These are phyloP conservation scores for Fusarium veterinarium DNA, from an alignment of 2,329 filamentous ascomycete genomes.

Conservation along the genomic window DNA sequence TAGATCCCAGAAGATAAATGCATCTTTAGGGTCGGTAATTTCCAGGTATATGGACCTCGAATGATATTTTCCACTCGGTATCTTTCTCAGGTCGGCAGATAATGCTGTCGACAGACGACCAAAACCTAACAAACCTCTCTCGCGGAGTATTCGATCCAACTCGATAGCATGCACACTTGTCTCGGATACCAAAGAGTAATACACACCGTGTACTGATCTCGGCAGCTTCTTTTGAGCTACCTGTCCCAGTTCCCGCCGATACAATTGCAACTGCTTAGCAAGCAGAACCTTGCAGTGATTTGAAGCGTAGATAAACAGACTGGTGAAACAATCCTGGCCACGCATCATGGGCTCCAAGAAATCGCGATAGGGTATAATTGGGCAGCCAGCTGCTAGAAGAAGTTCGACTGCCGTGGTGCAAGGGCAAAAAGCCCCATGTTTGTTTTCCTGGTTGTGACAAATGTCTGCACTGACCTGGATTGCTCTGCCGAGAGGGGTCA, in stretches of 20 bases:
- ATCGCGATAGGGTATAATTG: background rate
- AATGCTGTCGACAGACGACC: background rate
- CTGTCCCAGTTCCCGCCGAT: background rate
- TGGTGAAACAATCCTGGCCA: accelerated
- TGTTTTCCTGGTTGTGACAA: background rate
- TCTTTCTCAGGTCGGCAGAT: accelerated
- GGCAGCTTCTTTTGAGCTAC: background rate
- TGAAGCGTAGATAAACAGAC: background rate
- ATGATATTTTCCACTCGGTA: accelerated
- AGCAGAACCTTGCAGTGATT: background rate
- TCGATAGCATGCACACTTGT: background rate
- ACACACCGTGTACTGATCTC: accelerated
- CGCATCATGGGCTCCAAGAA: accelerated
- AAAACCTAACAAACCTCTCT: accelerated
- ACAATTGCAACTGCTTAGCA: background rate
- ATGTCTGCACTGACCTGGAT: background rate
- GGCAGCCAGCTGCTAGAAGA: background rate
- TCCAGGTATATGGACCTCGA: background rate
- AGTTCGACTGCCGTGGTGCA: background rate
- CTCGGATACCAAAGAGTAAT: background rate
- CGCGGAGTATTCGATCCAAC: background rate
- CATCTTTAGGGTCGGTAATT: background rate
- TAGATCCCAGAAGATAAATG: background rate
- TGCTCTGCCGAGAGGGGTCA: background rate
- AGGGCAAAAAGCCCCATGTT: background rate